A percentile compares a stretch with the other conserved stretches of the same genome.
Conservation (phyloP, 177 flowering plant genomes). For the Telopea speciosissima region DNA sequence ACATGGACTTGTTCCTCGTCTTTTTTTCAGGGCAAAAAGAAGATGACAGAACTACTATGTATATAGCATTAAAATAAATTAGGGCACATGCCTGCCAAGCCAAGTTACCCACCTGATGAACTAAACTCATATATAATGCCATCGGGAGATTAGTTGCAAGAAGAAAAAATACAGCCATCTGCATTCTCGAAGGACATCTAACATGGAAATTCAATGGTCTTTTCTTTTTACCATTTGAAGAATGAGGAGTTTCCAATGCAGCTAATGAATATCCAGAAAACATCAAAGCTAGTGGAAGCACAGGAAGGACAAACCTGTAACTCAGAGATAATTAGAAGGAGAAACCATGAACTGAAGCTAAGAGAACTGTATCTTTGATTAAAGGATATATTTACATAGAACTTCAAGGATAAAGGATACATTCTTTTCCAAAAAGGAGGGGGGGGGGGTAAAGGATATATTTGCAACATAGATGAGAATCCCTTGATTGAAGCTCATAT, state of each 20-base stretch:
- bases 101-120: conserved; percentile 68
- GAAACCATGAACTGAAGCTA: conserved; percentile 3
- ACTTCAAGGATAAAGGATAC: background rate
- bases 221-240: conserved; percentile 22
- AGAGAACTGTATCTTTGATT: background rate
- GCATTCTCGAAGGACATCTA: conserved; percentile 30
- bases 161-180: conserved; percentile 46
- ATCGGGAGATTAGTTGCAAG: conserved; percentile 78
- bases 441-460: too few species aligned
- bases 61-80: background rate
- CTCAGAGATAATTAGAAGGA: conserved; percentile 17
- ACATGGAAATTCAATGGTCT: conserved; percentile 16
- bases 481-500: background rate
- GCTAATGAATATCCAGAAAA: conserved; percentile 76
- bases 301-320: conserved; percentile 88
- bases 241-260: conserved; percentile 18
- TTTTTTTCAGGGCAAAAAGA: background rate
- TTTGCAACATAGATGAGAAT: background rate
- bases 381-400: too few species aligned
- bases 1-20: background rate
- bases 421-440: too few species aligned
- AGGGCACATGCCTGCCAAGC: background rate
- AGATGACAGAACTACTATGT: background rate
- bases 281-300: conserved; percentile 82
- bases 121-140: conserved; percentile 87